A percentile compares a stretch with the other conserved stretches of the same genome.
Evolutionary conservation across 2,329 filamentous ascomycete genomes (phyloP).

Genomic region (Thelonectria discophora): DNA sequence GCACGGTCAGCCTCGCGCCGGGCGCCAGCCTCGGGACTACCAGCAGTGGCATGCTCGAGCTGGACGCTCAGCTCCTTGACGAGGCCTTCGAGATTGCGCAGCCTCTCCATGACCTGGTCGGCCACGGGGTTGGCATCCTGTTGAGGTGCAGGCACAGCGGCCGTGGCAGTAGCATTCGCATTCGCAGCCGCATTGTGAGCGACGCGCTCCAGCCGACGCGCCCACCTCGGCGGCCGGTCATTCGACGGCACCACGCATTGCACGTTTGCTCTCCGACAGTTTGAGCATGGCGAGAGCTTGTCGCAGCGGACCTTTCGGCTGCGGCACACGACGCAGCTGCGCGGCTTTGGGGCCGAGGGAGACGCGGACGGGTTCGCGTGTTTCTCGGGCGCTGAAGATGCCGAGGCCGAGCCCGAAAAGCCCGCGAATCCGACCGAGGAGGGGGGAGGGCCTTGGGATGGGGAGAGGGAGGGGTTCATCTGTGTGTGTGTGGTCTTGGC

Average conservation of each 20-base stretch:
- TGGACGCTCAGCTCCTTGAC: slow-evolving; percentile 60
- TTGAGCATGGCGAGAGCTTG: slow-evolving; percentile 64
- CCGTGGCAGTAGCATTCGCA: too few relatives aligned
- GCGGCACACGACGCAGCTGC: slow-evolving; percentile 62
- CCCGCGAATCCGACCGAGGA: slow-evolving; percentile 16
- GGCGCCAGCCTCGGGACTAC: slow-evolving; percentile 23
- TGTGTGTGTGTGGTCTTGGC: not conserved
- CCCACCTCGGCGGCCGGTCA: slow-evolving; percentile 63
- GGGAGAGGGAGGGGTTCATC: too few relatives aligned
- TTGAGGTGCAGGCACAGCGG: slow-evolving; percentile 30
- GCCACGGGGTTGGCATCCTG: slow-evolving; percentile 41
- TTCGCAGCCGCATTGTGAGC: slow-evolving; percentile 37
- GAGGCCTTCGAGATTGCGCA: slow-evolving; percentile 59
- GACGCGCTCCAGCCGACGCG: slow-evolving; percentile 58
- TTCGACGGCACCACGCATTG: slow-evolving; percentile 59
- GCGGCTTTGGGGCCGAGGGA: slow-evolving; percentile 44
- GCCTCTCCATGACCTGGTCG: slow-evolving; percentile 57
- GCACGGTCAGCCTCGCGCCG: slow-evolving; percentile 29
- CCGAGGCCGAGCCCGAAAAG: slow-evolving; percentile 32
- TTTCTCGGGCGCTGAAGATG: slow-evolving; percentile 37
- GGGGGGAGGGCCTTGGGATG: not conserved
- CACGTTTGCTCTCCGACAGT: slow-evolving; percentile 63
- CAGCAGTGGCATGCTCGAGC: slow-evolving; percentile 51
- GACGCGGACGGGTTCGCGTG: slow-evolving; percentile 29
- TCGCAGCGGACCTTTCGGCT: slow-evolving; percentile 67